phyloP scores from a whole-genome alignment of 163 green algal genomes.

The Smithsoniella earleae region DNA sequence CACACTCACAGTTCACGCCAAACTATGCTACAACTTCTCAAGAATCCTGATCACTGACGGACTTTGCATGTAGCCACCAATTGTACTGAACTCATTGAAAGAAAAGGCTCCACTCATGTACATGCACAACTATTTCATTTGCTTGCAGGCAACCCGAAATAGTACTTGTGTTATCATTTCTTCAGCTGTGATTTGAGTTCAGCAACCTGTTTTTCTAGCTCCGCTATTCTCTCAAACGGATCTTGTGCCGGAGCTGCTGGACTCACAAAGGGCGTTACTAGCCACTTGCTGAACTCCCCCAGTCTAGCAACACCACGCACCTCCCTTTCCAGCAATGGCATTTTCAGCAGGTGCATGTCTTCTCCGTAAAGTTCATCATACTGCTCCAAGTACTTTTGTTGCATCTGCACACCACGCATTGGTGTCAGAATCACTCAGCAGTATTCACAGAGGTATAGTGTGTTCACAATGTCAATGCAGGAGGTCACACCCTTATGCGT shows the following conservation, averaged over 20 bases:
- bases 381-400: constrained; percentile 81
- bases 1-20: no score
- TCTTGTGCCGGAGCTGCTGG: constrained; percentile 13
- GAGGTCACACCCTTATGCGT: not conserved
- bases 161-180: no score
- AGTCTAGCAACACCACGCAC: constrained; percentile 62
- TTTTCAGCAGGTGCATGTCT: constrained; percentile 90
- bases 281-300: constrained; percentile 53
- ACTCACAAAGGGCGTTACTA: constrained; percentile 53
- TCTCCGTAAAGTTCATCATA: constrained; percentile 91
- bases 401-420: constrained; percentile 43
- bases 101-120: no score
- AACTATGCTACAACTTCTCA: no score
- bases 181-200: no score
- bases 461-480: no score
- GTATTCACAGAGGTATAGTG: no score
- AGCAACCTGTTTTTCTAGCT: constrained; percentile 33
- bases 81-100: no score
- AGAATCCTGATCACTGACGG: no score
- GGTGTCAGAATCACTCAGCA: constrained; percentile 61
- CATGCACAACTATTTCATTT: no score
- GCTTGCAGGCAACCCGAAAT: no score
- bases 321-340: constrained; percentile 86
- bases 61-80: no score
- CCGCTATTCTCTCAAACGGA: constrained; percentile 17